Evolutionary conservation across 2,329 filamentous ascomycete genomes (phyloP), one percentile per base, ranked within the genome.

Genomic region (Paraphoma chrysanthemicola): DNA sequence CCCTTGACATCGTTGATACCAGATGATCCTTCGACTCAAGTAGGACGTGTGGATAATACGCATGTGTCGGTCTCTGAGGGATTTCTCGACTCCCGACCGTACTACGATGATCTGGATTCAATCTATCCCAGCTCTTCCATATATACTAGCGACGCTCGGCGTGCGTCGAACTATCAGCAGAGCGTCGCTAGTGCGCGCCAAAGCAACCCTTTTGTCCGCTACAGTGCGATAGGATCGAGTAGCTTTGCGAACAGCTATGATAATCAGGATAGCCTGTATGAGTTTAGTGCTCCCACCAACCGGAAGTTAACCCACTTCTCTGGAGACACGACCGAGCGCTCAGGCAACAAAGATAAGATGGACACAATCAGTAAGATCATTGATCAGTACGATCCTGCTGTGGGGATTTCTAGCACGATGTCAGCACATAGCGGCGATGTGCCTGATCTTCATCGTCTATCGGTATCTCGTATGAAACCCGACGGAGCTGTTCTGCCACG

Each of bases 281-380:
- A 53, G 11, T 68, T 64, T 44, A 51, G 50, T 12, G 44, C 39
- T 31, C 53, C 31, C 2, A 69, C 55, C 47, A 55, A 38, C 8
- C 62, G 46, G 1, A n/a, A 53, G 4, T 64, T 66, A 2, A 60
- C 42, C 16, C 55, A 61, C 30, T 44, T 63, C 2, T 54, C 59
- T 1, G 59, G 64, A 46, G 59, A 66, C 1, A 42, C 63, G 8
- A 46, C 54, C n/a, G 55, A 58, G 44, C 61, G 50, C 18, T 66
- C 66, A 1, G 30, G 56, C 3, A 42, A 56, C 2, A 54, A 51
- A 29, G 52, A 47, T 4, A 71, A 76, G 51, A 68, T 67, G 6
- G 70, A 77, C 48, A 74, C 73, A 0, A 67, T 75, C 43, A 71
- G 68, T 59, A 70, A 69, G 43, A 59, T 75, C 30, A 74, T 75